Conservation (phyloP, 805 yeast genomes). For the Candida easanensis region DNA sequence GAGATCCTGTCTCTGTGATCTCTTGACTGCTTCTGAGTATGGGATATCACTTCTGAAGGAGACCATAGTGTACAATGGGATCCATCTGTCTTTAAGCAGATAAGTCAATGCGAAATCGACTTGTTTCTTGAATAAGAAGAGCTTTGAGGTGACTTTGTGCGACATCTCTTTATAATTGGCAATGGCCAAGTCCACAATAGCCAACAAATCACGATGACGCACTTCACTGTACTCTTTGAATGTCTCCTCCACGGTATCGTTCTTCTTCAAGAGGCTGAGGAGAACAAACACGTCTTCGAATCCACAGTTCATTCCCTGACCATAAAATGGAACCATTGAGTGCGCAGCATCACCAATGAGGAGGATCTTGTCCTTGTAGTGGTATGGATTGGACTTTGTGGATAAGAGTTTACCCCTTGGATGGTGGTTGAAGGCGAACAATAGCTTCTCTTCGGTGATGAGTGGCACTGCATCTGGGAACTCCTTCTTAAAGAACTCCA, state of each 20-base stretch:
- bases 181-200: conserved; percentile 77
- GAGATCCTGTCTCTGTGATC: conserved; percentile 51
- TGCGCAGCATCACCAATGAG: conserved; percentile 93
- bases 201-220: conserved; percentile 63
- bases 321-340: conserved; percentile 97
- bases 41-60: conserved; percentile 82
- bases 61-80: conserved; percentile 90
- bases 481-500: conserved; percentile 51
- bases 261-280: conserved; percentile 35
- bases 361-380: conserved; percentile 57
- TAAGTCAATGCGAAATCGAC: conserved; percentile 66
- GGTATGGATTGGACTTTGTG: conserved; percentile 66
- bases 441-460: conserved; percentile 58
- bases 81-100: conserved; percentile 60
- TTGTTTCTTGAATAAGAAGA: conserved; percentile 62
- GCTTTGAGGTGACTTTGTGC: conserved; percentile 61
- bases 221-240: conserved; percentile 17
- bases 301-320: conserved; percentile 97
- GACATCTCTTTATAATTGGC: conserved; percentile 88
- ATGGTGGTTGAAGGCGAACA: conserved; percentile 48
- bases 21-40: conserved; percentile 63
- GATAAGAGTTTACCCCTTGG: conserved; percentile 82
- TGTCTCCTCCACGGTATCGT: conserved; percentile 5
- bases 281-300: conserved; percentile 83
- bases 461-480: conserved; percentile 75